Evolutionary conservation across 495 filamentous ascomycete species (phyloP).

Genomic region (Clohesyomyces aquaticus): DNA sequence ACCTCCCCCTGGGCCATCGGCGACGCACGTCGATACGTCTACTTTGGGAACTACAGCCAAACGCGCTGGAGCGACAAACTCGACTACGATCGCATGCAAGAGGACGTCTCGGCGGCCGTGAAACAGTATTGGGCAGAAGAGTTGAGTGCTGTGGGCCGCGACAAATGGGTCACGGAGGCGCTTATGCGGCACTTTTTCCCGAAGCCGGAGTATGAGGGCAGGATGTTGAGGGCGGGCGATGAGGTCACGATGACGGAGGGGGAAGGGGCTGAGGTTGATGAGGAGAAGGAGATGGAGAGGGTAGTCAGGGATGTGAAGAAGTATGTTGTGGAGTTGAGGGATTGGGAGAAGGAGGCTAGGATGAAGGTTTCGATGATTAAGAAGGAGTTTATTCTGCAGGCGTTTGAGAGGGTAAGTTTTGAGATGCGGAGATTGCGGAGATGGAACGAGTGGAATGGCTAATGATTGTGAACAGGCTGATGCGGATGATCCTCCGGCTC

Average conservation of each 20-base stretch:
- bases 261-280: background rate
- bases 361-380: slow-evolving; percentile 40
- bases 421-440: background rate
- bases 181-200: slow-evolving; percentile 47
- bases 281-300: slow-evolving; percentile 28
- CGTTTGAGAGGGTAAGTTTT: slow-evolving; percentile 41
- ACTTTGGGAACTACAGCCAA: slow-evolving; percentile 47
- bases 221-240: slow-evolving; percentile 18
- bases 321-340: slow-evolving; percentile 39
- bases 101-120: slow-evolving; percentile 41
- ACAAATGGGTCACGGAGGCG: slow-evolving; percentile 44
- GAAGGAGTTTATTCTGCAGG: slow-evolving; percentile 40
- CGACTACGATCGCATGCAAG: slow-evolving; percentile 44
- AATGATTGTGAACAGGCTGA: slow-evolving; percentile 38
- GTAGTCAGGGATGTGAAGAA: slow-evolving; percentile 30
- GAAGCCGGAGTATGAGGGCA: slow-evolving; percentile 43
- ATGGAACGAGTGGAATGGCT: background rate
- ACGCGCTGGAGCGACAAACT: slow-evolving; percentile 46
- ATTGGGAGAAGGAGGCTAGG: slow-evolving; percentile 43
- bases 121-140: slow-evolving; percentile 44
- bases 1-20: background rate
- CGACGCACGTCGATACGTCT: slow-evolving; percentile 33
- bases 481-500: slow-evolving; percentile 40
- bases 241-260: slow-evolving; percentile 23
- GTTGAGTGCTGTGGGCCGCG: slow-evolving; percentile 37